Percentiles rank a stretch among this genome's conserved stretches.
Evolutionary conservation across 73 alveolate species (phyloP).

Genomic region (Uronychia binucleata): DNA sequence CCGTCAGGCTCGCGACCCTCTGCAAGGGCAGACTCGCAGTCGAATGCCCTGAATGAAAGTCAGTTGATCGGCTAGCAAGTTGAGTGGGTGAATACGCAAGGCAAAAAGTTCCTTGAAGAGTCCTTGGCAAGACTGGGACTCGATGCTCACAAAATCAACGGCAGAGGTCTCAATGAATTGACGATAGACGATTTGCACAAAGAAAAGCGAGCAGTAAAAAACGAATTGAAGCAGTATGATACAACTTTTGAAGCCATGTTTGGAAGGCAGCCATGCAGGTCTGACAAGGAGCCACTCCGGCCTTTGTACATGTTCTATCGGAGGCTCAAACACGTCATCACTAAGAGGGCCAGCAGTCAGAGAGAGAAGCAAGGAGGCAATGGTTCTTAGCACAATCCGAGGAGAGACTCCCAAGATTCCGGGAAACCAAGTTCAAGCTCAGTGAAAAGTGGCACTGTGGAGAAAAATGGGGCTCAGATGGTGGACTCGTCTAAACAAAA

Average conservation of each 20-base stretch:
- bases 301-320: constrained; percentile 82
- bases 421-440: neutral
- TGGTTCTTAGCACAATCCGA: neutral
- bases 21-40: constrained; percentile 21
- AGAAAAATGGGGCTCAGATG: too few species aligned
- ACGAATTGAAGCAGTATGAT: constrained; percentile 84
- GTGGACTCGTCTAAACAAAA: neutral
- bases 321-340: constrained; percentile 63
- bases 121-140: constrained; percentile 59
- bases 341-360: constrained; percentile 33
- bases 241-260: constrained; percentile 63
- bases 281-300: constrained; percentile 80
- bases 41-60: constrained; percentile 20
- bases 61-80: constrained; percentile 26
- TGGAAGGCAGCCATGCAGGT: constrained; percentile 67
- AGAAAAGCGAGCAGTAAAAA: constrained; percentile 76
- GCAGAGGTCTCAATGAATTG: constrained; percentile 33
- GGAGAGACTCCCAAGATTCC: neutral
- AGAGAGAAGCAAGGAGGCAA: constrained; percentile 6
- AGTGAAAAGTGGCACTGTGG: neutral
- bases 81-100: constrained; percentile 74
- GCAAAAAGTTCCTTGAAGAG: constrained; percentile 78
- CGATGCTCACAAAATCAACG: constrained; percentile 54
- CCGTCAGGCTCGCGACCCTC: constrained; percentile 25
- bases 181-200: constrained; percentile 57